phyloP scores from a whole-genome alignment of 345 rosid genomes.

The Rhodomyrtus tomentosa region DNA sequence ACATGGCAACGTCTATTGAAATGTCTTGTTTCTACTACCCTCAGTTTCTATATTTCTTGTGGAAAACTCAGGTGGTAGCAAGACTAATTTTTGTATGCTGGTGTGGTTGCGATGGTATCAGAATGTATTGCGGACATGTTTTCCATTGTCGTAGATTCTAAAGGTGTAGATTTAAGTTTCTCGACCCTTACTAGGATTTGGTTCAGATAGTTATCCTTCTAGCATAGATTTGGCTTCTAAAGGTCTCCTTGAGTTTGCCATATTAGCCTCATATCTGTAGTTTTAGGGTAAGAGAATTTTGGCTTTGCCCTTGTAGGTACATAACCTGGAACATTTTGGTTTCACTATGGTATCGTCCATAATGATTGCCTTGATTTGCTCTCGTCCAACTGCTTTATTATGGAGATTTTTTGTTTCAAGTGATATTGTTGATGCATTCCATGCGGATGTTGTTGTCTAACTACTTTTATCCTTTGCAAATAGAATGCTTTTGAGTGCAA shows the following conservation, averaged over 20 bases:
- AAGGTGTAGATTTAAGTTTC: not conserved
- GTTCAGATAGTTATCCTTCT: not conserved
- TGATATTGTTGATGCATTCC: not conserved
- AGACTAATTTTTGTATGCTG: not conserved
- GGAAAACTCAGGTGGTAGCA: not conserved
- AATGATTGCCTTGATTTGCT: not conserved
- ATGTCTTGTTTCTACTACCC: not conserved
- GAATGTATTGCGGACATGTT: not conserved
- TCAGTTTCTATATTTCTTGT: not conserved
- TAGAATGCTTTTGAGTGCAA: conserved; percentile 33
- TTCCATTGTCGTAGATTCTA: not conserved
- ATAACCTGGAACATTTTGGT: not conserved
- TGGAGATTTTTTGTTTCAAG: not conserved
- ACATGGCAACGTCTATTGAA: not conserved
- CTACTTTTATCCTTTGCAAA: conserved; percentile 7
- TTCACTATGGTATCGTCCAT: not conserved
- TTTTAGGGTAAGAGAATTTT: not conserved
- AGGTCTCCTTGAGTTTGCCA: not conserved
- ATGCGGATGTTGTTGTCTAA: not conserved
- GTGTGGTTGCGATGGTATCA: not conserved
- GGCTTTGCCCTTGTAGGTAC: not conserved
- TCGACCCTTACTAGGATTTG: not conserved
- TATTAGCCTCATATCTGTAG: not conserved
- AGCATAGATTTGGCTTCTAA: not conserved
- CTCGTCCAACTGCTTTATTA: not conserved